Conservation (phyloP, 768 basidiomycete genomes). For the Antrodiella citrinella region DNA sequence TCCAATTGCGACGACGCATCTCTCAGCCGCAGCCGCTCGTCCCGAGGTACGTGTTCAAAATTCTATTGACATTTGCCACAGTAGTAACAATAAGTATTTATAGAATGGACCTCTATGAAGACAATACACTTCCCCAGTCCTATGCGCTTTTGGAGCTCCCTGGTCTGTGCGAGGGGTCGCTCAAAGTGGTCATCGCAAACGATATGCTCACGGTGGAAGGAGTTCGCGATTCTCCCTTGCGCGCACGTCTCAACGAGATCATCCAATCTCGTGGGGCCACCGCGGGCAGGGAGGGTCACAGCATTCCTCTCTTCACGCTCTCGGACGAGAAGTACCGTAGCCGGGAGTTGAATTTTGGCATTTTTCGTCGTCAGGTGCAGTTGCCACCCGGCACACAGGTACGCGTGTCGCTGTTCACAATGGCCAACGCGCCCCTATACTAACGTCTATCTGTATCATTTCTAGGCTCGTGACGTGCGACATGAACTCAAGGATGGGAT, state of each 20-base stretch:
- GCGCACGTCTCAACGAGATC: conserved; percentile 13
- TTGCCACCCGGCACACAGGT: conserved; percentile 32
- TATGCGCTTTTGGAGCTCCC: conserved; percentile 32
- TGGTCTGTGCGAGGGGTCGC: conserved; percentile 28
- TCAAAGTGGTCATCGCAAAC: conserved; percentile 26
- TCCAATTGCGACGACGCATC: neutral
- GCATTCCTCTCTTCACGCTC: neutral
- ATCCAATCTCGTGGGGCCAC: conserved; percentile 2
- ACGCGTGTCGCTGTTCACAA: conserved; percentile 6
- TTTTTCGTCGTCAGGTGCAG: conserved; percentile 27
- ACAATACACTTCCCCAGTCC: conserved; percentile 23
- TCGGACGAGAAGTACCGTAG: conserved; percentile 17
- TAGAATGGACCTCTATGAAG: conserved; percentile 34
- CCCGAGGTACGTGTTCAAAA: neutral
- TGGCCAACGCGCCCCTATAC: too few relatives aligned
- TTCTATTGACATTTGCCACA: neutral
- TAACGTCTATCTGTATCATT: too few relatives aligned
- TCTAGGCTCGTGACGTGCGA: neutral
- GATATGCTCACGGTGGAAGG: conserved; percentile 28
- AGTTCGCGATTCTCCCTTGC: conserved; percentile 18
- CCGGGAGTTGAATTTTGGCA: conserved; percentile 33
- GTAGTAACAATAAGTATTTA: too few relatives aligned
- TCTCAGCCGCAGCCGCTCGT: neutral
- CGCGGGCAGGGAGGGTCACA: neutral
- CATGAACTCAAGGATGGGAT: conserved; percentile 9